Percentiles rank a stretch among this genome's conserved stretches.
Conservation (phyloP, 2,329 filamentous ascomycete species). For the Colletotrichum sp. region DNA sequence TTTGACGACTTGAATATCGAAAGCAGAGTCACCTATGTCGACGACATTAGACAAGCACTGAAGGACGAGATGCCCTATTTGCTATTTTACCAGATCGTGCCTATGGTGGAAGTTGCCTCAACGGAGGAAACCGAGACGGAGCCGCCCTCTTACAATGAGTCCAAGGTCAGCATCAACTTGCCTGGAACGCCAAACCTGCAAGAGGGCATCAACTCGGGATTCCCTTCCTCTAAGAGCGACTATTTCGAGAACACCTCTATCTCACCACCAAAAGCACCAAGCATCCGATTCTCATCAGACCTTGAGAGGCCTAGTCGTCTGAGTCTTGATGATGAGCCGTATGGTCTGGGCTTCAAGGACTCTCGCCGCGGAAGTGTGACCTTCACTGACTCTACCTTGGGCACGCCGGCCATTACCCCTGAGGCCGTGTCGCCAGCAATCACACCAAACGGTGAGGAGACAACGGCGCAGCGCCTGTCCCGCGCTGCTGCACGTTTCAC, state of each 20-base stretch:
- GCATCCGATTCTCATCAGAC: constrained; percentile 62
- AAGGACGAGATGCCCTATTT: constrained; percentile 92
- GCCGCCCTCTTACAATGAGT: constrained; percentile 66
- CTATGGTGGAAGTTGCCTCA: constrained; percentile 74
- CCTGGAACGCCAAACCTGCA: constrained; percentile 32
- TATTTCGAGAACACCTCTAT: constrained; percentile 48
- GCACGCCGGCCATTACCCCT: constrained; percentile 42
- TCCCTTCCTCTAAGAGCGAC: constrained; percentile 40
- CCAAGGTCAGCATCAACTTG: constrained; percentile 45
- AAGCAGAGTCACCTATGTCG: constrained; percentile 75
- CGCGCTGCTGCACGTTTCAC: constrained; percentile 63
- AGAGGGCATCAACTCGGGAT: constrained; percentile 24
- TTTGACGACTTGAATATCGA: constrained; percentile 83
- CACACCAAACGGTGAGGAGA: constrained; percentile 55
- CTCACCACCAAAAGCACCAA: constrained; percentile 45
- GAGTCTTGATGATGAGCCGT: constrained; percentile 47
- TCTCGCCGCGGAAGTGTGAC: constrained; percentile 58
- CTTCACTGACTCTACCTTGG: constrained; percentile 48
- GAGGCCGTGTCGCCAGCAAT: constrained; percentile 40
- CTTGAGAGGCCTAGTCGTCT: constrained; percentile 53
- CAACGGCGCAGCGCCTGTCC: constrained; percentile 58
- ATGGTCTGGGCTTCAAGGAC: constrained; percentile 34
- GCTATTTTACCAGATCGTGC: constrained; percentile 93
- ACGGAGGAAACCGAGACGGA: constrained; percentile 51
- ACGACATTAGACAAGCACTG: constrained; percentile 78